Conservation (phyloP, 2,329 filamentous ascomycete genomes). For the Scytalidium lignicola region DNA sequence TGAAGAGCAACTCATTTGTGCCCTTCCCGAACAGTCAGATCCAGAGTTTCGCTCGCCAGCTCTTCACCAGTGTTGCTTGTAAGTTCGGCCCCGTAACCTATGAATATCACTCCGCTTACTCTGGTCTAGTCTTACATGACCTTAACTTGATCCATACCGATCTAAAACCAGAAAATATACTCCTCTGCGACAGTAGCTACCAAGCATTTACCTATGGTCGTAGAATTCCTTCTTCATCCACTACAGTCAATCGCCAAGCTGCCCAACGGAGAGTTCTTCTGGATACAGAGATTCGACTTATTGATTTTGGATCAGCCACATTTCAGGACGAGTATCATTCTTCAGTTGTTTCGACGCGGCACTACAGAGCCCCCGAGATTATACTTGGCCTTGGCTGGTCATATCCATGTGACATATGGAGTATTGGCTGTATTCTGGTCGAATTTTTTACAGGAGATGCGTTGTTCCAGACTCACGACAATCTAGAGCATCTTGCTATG, state of each 20-base stretch:
- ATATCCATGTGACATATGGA: conserved; percentile 69
- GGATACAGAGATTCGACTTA: conserved; percentile 64
- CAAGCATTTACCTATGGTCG: conserved; percentile 69
- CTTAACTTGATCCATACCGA: conserved; percentile 94
- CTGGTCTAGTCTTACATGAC: conserved; percentile 75
- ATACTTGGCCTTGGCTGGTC: conserved; percentile 68
- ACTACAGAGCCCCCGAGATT: conserved; percentile 67
- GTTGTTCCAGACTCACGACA: conserved; percentile 68
- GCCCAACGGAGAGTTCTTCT: conserved; percentile 60
- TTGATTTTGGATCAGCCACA: conserved; percentile 67
- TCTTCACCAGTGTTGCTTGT: conserved; percentile 98
- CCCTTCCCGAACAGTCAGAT: conserved; percentile 99
- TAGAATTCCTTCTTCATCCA: conserved; percentile 63
- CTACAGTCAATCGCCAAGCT: conserved; percentile 53
- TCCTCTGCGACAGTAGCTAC: conserved; percentile 59
- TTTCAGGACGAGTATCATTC: conserved; percentile 71
- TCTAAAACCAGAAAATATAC: conserved; percentile 66
- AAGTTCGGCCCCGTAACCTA: conserved; percentile 38
- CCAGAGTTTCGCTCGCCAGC: conserved; percentile 89
- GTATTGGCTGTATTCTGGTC: conserved; percentile 67
- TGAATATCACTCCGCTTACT: conserved; percentile 18
- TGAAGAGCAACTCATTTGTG: conserved; percentile 92
- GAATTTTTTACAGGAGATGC: conserved; percentile 69
- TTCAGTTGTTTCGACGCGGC: conserved; percentile 64
- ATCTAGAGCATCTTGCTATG: conserved; percentile 69